Evolutionary conservation across 345 rosid genomes (phyloP).

Genomic region (Eucalyptus erythrocorys): DNA sequence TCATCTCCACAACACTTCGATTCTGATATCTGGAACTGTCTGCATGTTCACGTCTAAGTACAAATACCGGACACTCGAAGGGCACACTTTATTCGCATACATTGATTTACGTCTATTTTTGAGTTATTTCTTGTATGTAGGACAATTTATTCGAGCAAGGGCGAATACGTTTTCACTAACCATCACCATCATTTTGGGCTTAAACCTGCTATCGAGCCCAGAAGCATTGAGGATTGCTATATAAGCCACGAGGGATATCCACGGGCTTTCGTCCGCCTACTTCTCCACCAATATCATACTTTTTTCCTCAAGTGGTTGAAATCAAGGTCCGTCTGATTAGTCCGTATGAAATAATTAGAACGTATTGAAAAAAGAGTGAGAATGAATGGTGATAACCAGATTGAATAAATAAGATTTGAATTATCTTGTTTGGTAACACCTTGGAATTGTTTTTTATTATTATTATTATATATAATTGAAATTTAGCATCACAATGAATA

Average conservation of each 20-base stretch:
- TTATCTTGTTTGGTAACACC: background rate
- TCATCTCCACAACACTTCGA: background rate
- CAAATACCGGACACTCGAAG: background rate
- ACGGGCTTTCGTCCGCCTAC: background rate
- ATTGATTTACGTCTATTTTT: background rate
- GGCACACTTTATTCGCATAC: background rate
- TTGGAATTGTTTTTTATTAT: background rate
- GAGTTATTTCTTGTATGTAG: background rate
- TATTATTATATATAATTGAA: background rate
- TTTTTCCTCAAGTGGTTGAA: background rate
- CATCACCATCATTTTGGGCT: background rate
- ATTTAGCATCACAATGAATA: background rate
- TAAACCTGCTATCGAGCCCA: background rate
- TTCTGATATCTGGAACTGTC: background rate
- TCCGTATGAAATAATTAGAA: background rate
- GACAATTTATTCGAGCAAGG: background rate
- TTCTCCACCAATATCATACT: background rate
- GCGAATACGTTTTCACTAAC: background rate
- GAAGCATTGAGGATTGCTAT: background rate
- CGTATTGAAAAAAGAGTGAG: background rate
- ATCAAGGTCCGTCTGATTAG: background rate
- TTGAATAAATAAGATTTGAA: background rate
- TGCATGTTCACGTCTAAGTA: background rate
- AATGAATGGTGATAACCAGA: background rate
- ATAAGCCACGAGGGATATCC: background rate